These are phyloP conservation scores for Penstemon eatonii DNA, from an alignment of 257 asterid genomes.

Conservation along the genomic window DNA sequence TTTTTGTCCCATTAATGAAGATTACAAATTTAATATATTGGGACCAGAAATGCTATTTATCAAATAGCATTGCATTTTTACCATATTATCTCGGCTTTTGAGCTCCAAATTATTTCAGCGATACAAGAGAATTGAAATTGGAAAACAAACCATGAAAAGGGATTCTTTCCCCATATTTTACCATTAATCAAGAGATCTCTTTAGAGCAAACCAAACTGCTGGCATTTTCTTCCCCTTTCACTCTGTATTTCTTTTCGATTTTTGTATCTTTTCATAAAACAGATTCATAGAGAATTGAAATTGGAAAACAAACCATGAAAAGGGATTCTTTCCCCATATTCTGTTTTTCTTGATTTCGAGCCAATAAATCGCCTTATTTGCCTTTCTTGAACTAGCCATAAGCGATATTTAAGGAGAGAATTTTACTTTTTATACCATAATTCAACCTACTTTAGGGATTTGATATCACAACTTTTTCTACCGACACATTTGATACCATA, in stretches of 20 bases:
- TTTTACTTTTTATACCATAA: too few relatives aligned
- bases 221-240: conserved; percentile 51
- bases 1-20: too few relatives aligned
- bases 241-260: not conserved
- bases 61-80: too few relatives aligned
- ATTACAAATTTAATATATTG: too few relatives aligned
- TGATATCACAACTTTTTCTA: too few relatives aligned
- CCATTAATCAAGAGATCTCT: conserved; percentile 63
- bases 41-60: too few relatives aligned
- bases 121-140: conserved; percentile 7
- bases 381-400: conserved; percentile 32
- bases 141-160: conserved; percentile 15
- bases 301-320: conserved; percentile 10
- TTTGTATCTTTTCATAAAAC: not conserved
- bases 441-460: too few relatives aligned
- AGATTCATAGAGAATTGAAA: not conserved
- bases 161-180: conserved; percentile 28
- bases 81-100: too few relatives aligned
- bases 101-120: too few relatives aligned
- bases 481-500: too few relatives aligned
- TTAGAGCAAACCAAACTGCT: conserved; percentile 74
- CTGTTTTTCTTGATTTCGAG: conserved; percentile 30
- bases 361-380: conserved; percentile 18
- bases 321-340: conserved; percentile 29
- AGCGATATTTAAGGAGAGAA: conserved; percentile 11